Percentiles rank a stretch among this genome's conserved stretches.
phyloP scores from a whole-genome alignment of 352 stramenopile genomes.

The Phytophthora megakarya region DNA sequence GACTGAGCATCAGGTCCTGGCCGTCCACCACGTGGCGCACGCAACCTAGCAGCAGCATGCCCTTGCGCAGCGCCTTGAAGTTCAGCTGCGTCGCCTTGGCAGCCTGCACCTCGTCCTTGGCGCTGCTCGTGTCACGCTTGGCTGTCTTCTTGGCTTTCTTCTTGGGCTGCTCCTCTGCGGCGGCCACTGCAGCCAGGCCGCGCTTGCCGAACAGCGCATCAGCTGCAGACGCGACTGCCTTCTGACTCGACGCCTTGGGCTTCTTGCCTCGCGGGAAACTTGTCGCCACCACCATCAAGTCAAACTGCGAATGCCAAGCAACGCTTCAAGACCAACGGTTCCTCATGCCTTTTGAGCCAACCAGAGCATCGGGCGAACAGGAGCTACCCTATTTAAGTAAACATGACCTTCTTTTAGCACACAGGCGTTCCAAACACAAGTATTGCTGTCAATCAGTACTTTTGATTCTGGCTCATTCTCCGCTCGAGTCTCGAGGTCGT shows the following conservation, averaged over 20 bases:
- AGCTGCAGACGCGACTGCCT: constrained; percentile 29
- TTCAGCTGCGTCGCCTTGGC: constrained; percentile 48
- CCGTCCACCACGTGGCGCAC: constrained; percentile 90
- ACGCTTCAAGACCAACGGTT: constrained; percentile 27
- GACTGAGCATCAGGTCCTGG: constrained; percentile 79
- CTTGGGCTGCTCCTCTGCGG: constrained; percentile 32
- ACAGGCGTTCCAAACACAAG: too few species aligned
- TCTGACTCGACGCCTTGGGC: constrained; percentile 40
- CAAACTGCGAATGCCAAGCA: constrained; percentile 14
- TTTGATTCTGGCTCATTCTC: too few species aligned
- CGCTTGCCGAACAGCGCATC: constrained; percentile 82
- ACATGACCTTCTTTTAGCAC: too few species aligned
- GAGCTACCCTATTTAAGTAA: too few species aligned
- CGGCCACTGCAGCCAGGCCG: constrained; percentile 43
- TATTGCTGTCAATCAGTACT: too few species aligned
- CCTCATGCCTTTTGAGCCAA: too few species aligned
- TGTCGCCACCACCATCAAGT: constrained; percentile 34
- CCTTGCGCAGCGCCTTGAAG: constrained; percentile 76
- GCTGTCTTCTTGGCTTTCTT: constrained; percentile 36
- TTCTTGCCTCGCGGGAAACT: constrained; percentile 83
- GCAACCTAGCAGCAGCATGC: constrained; percentile 82
- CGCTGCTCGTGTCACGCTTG: constrained; percentile 1
- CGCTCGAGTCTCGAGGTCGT: too few species aligned
- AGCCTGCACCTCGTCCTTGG: constrained; percentile 40
- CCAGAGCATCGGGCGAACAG: too few species aligned